These are phyloP conservation scores for Datisca glomerata DNA, from an alignment of 306 rosid species.

Conservation along the genomic window DNA sequence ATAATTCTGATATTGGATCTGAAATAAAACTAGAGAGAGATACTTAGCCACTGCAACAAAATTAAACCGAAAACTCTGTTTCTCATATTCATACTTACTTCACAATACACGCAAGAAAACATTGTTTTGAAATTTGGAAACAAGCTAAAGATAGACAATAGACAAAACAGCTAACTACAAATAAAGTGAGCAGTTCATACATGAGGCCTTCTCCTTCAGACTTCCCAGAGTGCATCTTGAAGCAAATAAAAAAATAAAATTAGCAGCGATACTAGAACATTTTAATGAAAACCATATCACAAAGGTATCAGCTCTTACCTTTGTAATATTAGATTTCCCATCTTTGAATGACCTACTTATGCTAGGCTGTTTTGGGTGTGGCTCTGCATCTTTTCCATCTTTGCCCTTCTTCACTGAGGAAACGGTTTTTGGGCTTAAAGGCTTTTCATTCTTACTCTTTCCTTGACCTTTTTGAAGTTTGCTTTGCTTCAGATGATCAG, in stretches of 20 bases:
- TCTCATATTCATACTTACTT: background rate
- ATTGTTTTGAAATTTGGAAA: background rate
- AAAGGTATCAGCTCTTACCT: conserved; percentile 20
- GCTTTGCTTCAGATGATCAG: conserved; percentile 23
- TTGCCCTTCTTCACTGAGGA: conserved; percentile 34
- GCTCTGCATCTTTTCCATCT: conserved; percentile 46
- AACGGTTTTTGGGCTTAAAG: conserved; percentile 24
- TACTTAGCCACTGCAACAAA: no score
- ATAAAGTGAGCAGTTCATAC: conserved; percentile 19
- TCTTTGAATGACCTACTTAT: conserved; percentile 35
- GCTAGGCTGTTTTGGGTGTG: conserved; percentile 34
- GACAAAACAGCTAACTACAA: background rate
- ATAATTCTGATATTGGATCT: conserved; percentile 10
- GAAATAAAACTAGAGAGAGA: conserved; percentile 12
- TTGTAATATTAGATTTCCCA: conserved; percentile 35
- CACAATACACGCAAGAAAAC: background rate
- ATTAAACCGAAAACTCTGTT: background rate
- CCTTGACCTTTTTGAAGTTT: conserved; percentile 33
- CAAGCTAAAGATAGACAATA: background rate
- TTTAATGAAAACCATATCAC: background rate
- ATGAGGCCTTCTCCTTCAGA: conserved; percentile 44
- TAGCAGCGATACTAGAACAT: conserved; percentile 21
- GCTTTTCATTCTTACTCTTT: conserved; percentile 45
- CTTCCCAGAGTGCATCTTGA: conserved; percentile 42
- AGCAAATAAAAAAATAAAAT: conserved; percentile 15